These are phyloP conservation scores for Penicillium corylophilum DNA, from an alignment of 2,329 filamentous ascomycete genomes.

Conservation along the genomic window DNA sequence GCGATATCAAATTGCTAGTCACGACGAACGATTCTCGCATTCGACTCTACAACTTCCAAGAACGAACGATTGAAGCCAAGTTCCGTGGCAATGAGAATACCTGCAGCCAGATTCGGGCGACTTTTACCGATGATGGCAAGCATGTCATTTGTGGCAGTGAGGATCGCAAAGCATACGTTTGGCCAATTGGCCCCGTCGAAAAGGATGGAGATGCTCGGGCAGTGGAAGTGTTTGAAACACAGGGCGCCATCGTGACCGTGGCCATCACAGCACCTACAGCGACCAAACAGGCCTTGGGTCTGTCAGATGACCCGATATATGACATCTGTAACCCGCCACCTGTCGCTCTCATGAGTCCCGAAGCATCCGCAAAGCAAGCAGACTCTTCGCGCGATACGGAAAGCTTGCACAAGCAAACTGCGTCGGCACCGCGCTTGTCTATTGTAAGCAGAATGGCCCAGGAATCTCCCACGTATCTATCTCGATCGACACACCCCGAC, in stretches of 20 bases:
- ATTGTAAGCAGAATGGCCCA: conserved; percentile 51
- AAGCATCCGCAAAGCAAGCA: conserved; percentile 59
- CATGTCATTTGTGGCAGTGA: conserved; percentile 94
- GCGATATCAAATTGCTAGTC: conserved; percentile 78
- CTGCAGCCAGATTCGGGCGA: conserved; percentile 84
- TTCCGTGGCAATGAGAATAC: conserved; percentile 89
- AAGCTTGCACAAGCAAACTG: conserved; percentile 25
- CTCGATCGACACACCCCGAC: conserved; percentile 70
- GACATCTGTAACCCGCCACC: conserved; percentile 95
- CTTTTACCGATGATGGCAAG: conserved; percentile 79
- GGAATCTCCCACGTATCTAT: conserved; percentile 73
- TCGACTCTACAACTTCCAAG: conserved; percentile 81
- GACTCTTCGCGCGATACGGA: conserved; percentile 24
- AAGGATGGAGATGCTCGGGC: conserved; percentile 77
- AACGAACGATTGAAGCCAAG: conserved; percentile 83
- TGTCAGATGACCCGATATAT: conserved; percentile 88
- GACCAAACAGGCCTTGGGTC: conserved; percentile 73
- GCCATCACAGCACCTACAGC: conserved; percentile 79
- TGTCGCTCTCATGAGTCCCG: conserved; percentile 73
- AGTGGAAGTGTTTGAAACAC: conserved; percentile 86
- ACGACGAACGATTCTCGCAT: conserved; percentile 94
- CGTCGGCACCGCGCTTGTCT: conserved; percentile 33
- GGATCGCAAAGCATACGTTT: conserved; percentile 85
- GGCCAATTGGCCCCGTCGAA: conserved; percentile 66
- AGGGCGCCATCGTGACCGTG: conserved; percentile 84